Percentiles rank a stretch among this genome's conserved stretches.
These are phyloP conservation scores for Colletotrichum tofieldiae DNA, from an alignment of 2,329 filamentous ascomycete species.

Conservation along the genomic window DNA sequence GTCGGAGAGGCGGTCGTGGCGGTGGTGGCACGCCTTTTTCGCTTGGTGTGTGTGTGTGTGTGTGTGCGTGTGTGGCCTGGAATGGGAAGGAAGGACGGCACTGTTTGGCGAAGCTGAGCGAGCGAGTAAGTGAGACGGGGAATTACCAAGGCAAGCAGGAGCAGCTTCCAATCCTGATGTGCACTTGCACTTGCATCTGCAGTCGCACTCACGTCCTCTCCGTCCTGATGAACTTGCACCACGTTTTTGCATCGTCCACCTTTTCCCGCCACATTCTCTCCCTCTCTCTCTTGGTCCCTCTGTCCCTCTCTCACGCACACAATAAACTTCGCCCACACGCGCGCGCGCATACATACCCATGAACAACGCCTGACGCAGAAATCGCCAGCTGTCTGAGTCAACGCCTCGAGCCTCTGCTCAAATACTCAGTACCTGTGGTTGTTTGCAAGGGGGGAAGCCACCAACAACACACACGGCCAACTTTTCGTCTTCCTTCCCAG, in stretches of 20 bases:
- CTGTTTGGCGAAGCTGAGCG: background rate
- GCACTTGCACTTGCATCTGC: conserved; percentile 16
- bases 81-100: conserved; percentile 2
- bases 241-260: conserved; percentile 1
- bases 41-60: background rate
- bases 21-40: background rate
- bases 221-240: conserved; percentile 1
- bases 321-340: background rate
- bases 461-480: background rate
- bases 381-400: conserved; percentile 22
- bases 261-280: background rate
- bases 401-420: conserved; percentile 17
- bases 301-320: background rate
- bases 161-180: background rate
- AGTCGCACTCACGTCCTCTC: conserved; percentile 1
- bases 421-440: conserved; percentile 2
- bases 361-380: conserved; percentile 23
- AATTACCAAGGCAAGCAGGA: background rate
- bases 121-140: background rate
- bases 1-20: background rate
- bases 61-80: background rate
- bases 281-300: background rate
- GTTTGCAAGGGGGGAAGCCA: background rate
- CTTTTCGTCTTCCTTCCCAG: background rate
- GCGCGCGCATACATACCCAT: background rate